A percentile compares a stretch with the other conserved stretches of the same genome.
phyloP scores from a whole-genome alignment of 305 asterid genomes.

The Fraxinus latifolia region DNA sequence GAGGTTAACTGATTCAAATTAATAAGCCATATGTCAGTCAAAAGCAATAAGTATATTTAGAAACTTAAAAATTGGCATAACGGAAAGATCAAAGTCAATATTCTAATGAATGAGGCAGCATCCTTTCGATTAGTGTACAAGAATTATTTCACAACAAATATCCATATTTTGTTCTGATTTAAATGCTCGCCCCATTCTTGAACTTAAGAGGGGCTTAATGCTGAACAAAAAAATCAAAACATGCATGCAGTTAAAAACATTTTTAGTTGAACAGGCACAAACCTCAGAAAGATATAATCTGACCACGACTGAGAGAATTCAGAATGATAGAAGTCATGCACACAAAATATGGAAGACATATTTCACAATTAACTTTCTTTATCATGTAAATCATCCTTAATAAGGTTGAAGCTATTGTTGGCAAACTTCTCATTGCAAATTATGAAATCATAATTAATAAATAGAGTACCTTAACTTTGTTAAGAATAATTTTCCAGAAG shows the following conservation, averaged over 20 bases:
- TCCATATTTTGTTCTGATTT: neutral
- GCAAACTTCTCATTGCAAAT: constrained; percentile 17
- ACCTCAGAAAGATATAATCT: neutral
- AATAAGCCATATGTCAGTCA: neutral
- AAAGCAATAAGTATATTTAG: neutral
- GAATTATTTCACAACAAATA: neutral
- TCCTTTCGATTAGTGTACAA: neutral
- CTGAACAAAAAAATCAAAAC: neutral
- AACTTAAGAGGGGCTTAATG: neutral
- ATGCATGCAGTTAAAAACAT: neutral
- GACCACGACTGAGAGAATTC: neutral
- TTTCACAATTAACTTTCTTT: neutral
- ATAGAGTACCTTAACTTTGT: constrained; percentile 67
- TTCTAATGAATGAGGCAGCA: neutral
- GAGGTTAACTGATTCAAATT: neutral
- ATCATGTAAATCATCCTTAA: neutral
- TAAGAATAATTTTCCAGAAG: constrained; percentile 64
- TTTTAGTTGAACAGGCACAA: neutral
- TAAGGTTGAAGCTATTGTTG: neutral
- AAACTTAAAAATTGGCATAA: neutral
- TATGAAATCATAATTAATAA: constrained; percentile 15
- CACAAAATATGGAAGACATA: constrained; percentile 20
- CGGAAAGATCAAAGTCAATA: neutral
- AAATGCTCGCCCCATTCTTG: neutral
- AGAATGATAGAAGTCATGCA: constrained; percentile 1